phyloP scores from a whole-genome alignment of 2,329 filamentous ascomycete species.

The Colletotrichum spaethianum region DNA sequence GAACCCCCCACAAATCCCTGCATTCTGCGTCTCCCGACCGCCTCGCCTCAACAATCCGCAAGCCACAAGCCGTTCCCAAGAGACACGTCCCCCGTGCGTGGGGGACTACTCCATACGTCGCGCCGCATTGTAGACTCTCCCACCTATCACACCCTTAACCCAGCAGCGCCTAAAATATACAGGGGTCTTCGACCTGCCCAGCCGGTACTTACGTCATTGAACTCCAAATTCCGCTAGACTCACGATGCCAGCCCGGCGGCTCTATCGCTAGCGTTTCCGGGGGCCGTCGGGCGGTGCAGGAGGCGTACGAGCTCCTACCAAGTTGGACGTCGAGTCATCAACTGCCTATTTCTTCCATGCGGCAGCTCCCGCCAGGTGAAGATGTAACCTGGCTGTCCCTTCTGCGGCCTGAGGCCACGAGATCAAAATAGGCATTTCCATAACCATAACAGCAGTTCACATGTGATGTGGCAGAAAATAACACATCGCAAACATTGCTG shows the following conservation, averaged over 20 bases:
- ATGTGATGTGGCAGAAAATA: neutral
- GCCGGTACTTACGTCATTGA: constrained; percentile 35
- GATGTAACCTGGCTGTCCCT: constrained; percentile 11
- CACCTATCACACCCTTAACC: constrained; percentile 16
- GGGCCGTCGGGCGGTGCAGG: constrained; percentile 27
- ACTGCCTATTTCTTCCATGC: neutral
- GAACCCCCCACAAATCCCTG: constrained; percentile 33
- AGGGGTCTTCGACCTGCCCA: constrained; percentile 11
- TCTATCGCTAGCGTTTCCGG: constrained; percentile 35
- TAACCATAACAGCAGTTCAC: neutral
- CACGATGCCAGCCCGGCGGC: constrained; percentile 38
- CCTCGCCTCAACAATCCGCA: constrained; percentile 35
- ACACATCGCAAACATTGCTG: neutral
- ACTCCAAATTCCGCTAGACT: constrained; percentile 21
- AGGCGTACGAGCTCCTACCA: constrained; percentile 11
- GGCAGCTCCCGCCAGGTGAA: constrained; percentile 21
- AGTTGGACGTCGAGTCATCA: neutral
- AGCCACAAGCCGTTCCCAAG: constrained; percentile 22
- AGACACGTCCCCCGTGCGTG: constrained; percentile 18
- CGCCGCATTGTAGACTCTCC: constrained; percentile 25
- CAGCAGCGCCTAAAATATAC: neutral
- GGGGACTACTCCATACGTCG: constrained; percentile 1
- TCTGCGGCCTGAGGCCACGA: constrained; percentile 5
- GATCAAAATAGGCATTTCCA: neutral
- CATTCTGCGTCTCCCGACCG: constrained; percentile 27